These are phyloP conservation scores for Alternaria consortialis DNA, from an alignment of 2,329 filamentous ascomycete species.

Conservation along the genomic window DNA sequence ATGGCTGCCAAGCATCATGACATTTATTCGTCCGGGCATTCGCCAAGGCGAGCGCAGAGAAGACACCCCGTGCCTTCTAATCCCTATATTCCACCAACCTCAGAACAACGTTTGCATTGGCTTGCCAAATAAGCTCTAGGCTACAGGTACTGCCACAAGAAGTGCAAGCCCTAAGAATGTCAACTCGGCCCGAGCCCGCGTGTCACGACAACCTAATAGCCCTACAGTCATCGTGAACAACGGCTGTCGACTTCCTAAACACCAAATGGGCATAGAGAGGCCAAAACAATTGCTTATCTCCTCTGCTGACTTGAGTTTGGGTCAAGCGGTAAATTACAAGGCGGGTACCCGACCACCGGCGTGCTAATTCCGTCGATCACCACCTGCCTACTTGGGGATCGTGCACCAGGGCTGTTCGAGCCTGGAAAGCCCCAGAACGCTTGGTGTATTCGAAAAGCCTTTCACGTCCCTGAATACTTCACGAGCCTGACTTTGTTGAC, in stretches of 20 bases:
- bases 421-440: background rate
- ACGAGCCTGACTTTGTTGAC: background rate
- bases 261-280: background rate
- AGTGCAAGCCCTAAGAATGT: background rate
- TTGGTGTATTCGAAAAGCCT: background rate
- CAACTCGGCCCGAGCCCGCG: background rate
- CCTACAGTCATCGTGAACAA: background rate
- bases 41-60: background rate
- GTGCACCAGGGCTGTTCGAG: background rate
- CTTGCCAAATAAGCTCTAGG: background rate
- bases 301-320: background rate
- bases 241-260: background rate
- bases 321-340: background rate
- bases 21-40: background rate
- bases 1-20: background rate
- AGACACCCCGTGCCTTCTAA: background rate
- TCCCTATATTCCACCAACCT: background rate
- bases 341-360: background rate
- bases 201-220: background rate
- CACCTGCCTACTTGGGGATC: constrained; percentile 3
- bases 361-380: background rate
- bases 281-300: background rate
- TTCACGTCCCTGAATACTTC: background rate
- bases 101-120: background rate
- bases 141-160: background rate